Evolutionary conservation across 2,329 filamentous ascomycete species (phyloP).

Genomic region (Cladosporium sp.): DNA sequence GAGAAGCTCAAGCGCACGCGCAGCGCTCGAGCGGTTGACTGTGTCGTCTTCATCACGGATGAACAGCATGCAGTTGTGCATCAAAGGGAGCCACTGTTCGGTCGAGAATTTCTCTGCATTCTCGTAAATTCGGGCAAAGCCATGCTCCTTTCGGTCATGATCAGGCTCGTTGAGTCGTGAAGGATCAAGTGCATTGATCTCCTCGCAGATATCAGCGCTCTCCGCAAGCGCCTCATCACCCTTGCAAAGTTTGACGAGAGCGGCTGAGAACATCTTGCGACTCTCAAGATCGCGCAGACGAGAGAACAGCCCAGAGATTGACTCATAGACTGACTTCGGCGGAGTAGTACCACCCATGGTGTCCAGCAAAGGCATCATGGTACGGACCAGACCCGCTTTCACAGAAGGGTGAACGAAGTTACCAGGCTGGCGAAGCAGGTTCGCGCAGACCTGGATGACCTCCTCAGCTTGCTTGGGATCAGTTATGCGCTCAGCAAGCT

Average conservation of each 20-base stretch:
- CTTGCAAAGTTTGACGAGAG: slow-evolving; percentile 69
- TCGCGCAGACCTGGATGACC: slow-evolving; percentile 76
- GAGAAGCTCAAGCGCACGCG: slow-evolving; percentile 76
- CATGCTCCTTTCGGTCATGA: slow-evolving; percentile 76
- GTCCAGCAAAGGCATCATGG: slow-evolving; percentile 70
- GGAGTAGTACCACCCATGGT: slow-evolving; percentile 18
- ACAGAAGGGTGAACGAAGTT: slow-evolving; percentile 78
- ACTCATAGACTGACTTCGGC: slow-evolving; percentile 64
- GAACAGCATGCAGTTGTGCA: slow-evolving; percentile 88
- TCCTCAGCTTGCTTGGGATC: slow-evolving; percentile 69
- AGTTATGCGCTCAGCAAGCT: slow-evolving; percentile 69
- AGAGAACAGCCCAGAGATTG: slow-evolving; percentile 78
- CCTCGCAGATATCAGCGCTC: slow-evolving; percentile 69
- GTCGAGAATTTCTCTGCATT: slow-evolving; percentile 63
- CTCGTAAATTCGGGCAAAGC: slow-evolving; percentile 72
- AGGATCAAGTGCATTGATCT: slow-evolving; percentile 76
- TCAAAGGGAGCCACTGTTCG: slow-evolving; percentile 80
- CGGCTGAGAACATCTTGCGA: slow-evolving; percentile 70
- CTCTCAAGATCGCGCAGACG: slow-evolving; percentile 84
- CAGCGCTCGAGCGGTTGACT: slow-evolving; percentile 79
- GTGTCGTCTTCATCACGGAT: slow-evolving; percentile 86
- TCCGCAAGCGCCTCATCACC: slow-evolving; percentile 61
- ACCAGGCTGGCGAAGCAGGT: slow-evolving; percentile 80
- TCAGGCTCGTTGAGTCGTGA: slow-evolving; percentile 80
- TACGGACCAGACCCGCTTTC: slow-evolving; percentile 76